Conservation (phyloP, 2,329 filamentous ascomycete genomes). For the Trichophyton benhamiae region DNA sequence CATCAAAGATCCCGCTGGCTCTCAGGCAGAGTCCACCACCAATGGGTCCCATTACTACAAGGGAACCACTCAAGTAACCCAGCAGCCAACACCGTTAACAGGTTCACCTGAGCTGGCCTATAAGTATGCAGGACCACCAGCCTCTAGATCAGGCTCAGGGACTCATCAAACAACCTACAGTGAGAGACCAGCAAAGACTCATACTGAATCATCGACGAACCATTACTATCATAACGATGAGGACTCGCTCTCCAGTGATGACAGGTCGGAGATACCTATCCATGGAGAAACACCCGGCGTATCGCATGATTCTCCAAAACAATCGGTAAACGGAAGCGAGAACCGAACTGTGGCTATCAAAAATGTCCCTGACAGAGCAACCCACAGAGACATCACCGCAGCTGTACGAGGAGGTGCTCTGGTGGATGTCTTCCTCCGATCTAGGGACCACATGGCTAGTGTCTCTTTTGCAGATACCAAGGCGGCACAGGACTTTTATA, state of each 20-base stretch:
- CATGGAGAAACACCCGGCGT: constrained; percentile 12
- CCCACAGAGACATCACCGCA: constrained; percentile 52
- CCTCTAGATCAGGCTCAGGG: background rate
- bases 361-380: constrained; percentile 50
- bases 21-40: background rate
- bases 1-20: background rate
- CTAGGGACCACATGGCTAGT: constrained; percentile 46
- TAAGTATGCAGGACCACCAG: background rate
- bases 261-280: constrained; percentile 15
- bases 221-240: constrained; percentile 14
- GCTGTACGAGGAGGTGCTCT: constrained; percentile 58
- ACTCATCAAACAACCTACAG: background rate
- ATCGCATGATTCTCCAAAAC: constrained; percentile 12
- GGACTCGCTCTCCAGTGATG: constrained; percentile 18
- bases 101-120: background rate
- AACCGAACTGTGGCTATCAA: constrained; percentile 42
- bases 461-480: constrained; percentile 58
- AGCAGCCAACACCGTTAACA: background rate
- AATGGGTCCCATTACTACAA: background rate
- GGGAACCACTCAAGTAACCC: background rate
- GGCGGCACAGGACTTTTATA: constrained; percentile 53
- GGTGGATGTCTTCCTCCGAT: constrained; percentile 54
- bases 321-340: constrained; percentile 3
- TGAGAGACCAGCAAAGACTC: background rate
- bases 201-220: background rate